Base-by-base conservation (phyloP, 192 early-diverging fungal species). In the Spinellus fusiger region DNA sequence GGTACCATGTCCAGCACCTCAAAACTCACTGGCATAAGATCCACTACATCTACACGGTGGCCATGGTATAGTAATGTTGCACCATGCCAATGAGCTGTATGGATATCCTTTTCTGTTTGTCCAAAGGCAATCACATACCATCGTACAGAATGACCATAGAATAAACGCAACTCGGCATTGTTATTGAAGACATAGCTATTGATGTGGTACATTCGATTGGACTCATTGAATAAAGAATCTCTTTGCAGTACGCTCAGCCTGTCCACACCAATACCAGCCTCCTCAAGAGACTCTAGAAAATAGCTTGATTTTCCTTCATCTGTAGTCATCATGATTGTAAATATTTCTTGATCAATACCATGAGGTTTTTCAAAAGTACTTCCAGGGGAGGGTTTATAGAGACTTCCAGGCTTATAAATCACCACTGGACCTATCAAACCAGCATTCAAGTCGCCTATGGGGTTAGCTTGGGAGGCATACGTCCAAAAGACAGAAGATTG, bases 81-180 rank as follows among this genome's bases (percentile, higher is more conserved):
- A 5, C 76, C 76, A 60, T 78, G 76, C 74, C 74, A 76, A 27
- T 76, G 74, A 0, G 69, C 58, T 0, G 68, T 66, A 56, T 74
- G 73, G 1, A 38, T 16, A 52, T 70, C 68, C 2, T 49, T 38
- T 25, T 65, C 56, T 0, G 35, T 47, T 1, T 59, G 27, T 10
- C 63, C 69, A 20, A 65, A 57, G 1, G 69, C 25, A 5, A 71
- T 27, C 2, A 71, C 53, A 51, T 71, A 71, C 69, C 69, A 71
- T 4, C 69, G 57, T 10, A 61, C 62, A 26, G 44, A 26, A 1
- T 54, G 32, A 5, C 64, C 63, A 51, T 65, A 57, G n/a, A 60
- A 62, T 10, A 69, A 8, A 15, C 48, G 31, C 4, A 71, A 48
- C 3, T 59, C 63, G 18, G 58, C 34, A 54, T 71, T 71, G 32